Base-by-base conservation (phyloP, 768 basidiomycete species). In the Suillus plorans region DNA sequence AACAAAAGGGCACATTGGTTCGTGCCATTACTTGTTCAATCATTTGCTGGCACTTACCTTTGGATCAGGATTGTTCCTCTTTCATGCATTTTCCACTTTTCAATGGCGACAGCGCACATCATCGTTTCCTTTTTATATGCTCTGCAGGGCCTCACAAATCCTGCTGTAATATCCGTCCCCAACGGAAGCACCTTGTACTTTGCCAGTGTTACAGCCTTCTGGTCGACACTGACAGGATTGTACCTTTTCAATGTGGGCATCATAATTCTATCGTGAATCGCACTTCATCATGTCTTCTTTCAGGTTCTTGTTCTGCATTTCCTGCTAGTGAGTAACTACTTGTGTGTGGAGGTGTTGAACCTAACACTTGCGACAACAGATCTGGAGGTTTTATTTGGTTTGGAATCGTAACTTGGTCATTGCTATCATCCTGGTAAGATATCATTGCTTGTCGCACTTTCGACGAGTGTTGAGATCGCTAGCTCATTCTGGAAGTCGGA, bases 371-470 rank as follows among this genome's bases (percentile, higher is more conserved):
- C 22, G 13, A 42, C 42, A 14, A 62, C 13, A 63, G 63, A 62
- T 63, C 4, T 63, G 63, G 63, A 63, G 41, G 39, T 34, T 63
- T 41, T 63, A 63, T 47, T n/a, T 62, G 36, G 28, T 63, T 25
- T 63, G 34, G 63, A 20, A 60, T 41, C 37, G 5, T 36, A 25
- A 42, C 18, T 42, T 60, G 63, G 9, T 61, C 39, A 18, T 61
- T 9, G 2, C 16, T 28, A 31, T n/a, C n/a, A 2, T 61, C 13
- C 10, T 63, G 44, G 36, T 44, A 25, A 60, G 57, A 63, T 37
- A 10, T 31, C 31, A 6, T 25, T 31, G 9, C 6, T 9, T 42
- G 8, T 18, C 20, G 31, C n/a, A 13, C 13, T 39, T 22, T 37
- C 18, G 8, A 20, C 61, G 16, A 45, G 28, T 20, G 5, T 41